phyloP scores from a whole-genome alignment of 495 filamentous ascomycete species.

The Penicillium crystallinum region DNA sequence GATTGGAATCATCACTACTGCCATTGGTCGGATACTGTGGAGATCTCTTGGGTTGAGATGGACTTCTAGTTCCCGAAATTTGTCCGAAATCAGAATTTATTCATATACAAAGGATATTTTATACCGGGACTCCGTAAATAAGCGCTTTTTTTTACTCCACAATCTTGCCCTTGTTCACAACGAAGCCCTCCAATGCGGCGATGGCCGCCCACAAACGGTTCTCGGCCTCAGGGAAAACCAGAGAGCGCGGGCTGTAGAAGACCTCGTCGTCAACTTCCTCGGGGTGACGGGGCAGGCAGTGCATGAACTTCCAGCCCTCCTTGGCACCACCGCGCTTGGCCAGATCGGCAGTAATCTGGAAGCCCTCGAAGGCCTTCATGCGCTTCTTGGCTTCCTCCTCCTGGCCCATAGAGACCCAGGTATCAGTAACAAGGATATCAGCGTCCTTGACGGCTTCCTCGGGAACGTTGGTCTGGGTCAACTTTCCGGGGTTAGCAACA shows the following conservation, averaged over 20 bases:
- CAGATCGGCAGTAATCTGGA: constrained; percentile 79
- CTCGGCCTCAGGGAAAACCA: constrained; percentile 92
- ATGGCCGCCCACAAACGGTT: constrained; percentile 90
- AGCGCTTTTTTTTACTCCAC: constrained; percentile 27
- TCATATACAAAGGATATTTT: neutral
- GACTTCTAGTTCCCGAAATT: neutral
- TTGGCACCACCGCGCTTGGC: constrained; percentile 83
- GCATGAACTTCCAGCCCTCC: constrained; percentile 94
- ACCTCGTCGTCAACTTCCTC: constrained; percentile 95
- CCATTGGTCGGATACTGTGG: constrained; percentile 7
- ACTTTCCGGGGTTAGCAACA: constrained; percentile 54
- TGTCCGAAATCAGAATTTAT: neutral
- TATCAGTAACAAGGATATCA: constrained; percentile 90
- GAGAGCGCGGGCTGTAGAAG: constrained; percentile 73
- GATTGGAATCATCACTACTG: constrained; percentile 7
- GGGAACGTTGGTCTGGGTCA: constrained; percentile 70
- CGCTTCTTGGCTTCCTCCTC: constrained; percentile 74
- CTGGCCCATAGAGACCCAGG: constrained; percentile 97
- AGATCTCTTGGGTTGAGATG: neutral
- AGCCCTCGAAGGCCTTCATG: constrained; percentile 78
- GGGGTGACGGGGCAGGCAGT: constrained; percentile 88
- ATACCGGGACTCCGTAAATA: neutral
- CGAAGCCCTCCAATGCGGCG: constrained; percentile 80
- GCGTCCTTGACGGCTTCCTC: constrained; percentile 86
- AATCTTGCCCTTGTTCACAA: constrained; percentile 82